Conservation (phyloP, 2,329 filamentous ascomycete genomes). For the Cladosporium colombiae region DNA sequence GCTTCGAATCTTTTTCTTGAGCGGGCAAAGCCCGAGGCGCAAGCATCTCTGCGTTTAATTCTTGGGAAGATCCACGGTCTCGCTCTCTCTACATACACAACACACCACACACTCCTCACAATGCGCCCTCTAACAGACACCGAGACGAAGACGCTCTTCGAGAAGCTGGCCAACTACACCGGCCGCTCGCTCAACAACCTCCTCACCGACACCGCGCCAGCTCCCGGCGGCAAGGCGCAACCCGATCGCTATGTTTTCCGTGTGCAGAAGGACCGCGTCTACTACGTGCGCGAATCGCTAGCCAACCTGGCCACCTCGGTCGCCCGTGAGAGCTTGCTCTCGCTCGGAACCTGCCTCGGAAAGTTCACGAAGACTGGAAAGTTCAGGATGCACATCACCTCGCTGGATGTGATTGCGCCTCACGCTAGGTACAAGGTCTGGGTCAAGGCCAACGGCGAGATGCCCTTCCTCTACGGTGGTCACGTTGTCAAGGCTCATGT, state of each 20-base stretch:
- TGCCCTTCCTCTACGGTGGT: conserved; percentile 95
- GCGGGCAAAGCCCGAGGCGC: conserved; percentile 14
- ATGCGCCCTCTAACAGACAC: conserved; percentile 82
- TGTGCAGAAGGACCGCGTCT: conserved; percentile 78
- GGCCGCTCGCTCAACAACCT: conserved; percentile 83
- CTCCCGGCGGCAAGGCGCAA: conserved; percentile 55
- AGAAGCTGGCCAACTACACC: conserved; percentile 92
- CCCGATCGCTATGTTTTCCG: conserved; percentile 81
- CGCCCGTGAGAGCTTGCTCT: conserved; percentile 77
- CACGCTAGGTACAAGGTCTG: conserved; percentile 96
- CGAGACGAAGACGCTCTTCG: conserved; percentile 79
- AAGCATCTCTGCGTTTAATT: background rate
- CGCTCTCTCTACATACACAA: background rate
- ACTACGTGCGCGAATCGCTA: conserved; percentile 86
- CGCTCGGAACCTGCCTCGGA: conserved; percentile 85
- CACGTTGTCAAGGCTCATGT: conserved; percentile 84
- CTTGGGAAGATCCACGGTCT: background rate
- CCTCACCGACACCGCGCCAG: conserved; percentile 45
- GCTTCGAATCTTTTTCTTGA: conserved; percentile 3
- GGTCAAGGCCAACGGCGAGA: conserved; percentile 94
- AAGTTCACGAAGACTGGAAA: conserved; percentile 98
- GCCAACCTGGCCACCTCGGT: conserved; percentile 90
- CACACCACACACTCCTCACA: conserved; percentile 32
- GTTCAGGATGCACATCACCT: conserved; percentile 91
- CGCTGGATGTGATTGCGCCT: conserved; percentile 82